Evolutionary conservation across 2,329 filamentous ascomycete genomes (phyloP).

Genomic region (Ceratocystis huliohia): DNA sequence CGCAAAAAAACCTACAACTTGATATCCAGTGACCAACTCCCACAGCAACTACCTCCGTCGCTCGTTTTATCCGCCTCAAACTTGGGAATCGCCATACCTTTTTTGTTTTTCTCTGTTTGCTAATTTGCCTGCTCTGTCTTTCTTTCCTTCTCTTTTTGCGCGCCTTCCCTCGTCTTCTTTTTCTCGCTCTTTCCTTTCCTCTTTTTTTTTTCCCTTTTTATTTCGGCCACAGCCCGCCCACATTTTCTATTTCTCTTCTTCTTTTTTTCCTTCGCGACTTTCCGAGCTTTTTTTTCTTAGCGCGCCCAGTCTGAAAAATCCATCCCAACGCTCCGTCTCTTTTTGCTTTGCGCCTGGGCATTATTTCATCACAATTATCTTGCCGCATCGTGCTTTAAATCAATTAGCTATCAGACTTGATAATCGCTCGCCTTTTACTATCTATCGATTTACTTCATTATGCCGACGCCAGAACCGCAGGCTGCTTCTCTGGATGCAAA

Average conservation of each 20-base stretch:
- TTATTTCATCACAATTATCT: not conserved
- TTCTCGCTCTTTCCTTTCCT: not conserved
- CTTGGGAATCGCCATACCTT: conserved; percentile 1
- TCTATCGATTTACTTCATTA: conserved; percentile 2
- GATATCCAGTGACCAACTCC: not conserved
- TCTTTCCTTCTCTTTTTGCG: not conserved
- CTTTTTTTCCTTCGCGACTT: not conserved
- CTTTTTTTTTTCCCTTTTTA: conserved; percentile 1
- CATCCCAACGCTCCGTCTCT: not conserved
- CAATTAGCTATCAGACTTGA: conserved; percentile 2
- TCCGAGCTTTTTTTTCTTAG: not conserved
- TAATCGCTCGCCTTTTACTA: not conserved
- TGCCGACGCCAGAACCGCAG: conserved; percentile 18
- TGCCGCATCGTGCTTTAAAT: conserved; percentile 2
- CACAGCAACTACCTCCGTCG: conserved; percentile 10
- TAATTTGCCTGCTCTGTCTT: conserved; percentile 2
- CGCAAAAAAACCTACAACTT: not conserved
- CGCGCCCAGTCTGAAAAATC: conserved; percentile 1
- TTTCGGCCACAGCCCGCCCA: conserved; percentile 10
- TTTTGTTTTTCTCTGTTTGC: not conserved
- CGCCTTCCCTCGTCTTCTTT: not conserved
- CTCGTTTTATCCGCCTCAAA: conserved; percentile 1
- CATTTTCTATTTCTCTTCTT: conserved; percentile 1
- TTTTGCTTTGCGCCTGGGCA: not conserved
- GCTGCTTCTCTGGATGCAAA: conserved; percentile 9